Evolutionary conservation across 2,329 filamentous ascomycete genomes (phyloP).

Genomic region (Ceratocystis variospora): DNA sequence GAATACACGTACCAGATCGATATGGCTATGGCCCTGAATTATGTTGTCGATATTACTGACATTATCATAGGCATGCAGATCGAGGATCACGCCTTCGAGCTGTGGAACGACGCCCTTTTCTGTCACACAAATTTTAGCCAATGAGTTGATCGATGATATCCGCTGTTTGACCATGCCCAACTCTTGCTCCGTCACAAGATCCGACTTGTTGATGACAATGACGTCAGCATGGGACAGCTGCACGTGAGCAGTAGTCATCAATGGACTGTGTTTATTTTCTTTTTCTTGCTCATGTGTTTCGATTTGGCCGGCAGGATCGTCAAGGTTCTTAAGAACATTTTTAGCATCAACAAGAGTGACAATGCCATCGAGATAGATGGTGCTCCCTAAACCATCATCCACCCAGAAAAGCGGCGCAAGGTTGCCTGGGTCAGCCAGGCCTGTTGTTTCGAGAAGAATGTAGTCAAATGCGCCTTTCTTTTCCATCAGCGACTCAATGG

Average conservation of each 20-base stretch:
- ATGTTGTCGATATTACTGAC: constrained; percentile 59
- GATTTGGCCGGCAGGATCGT: constrained; percentile 50
- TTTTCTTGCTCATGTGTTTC: constrained; percentile 39
- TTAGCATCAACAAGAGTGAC: constrained; percentile 92
- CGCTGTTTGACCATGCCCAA: constrained; percentile 55
- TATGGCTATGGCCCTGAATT: constrained; percentile 71
- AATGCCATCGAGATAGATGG: constrained; percentile 92
- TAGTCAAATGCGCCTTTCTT: constrained; percentile 92
- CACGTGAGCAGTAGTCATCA: constrained; percentile 83
- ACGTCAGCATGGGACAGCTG: constrained; percentile 97
- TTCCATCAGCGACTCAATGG: constrained; percentile 91
- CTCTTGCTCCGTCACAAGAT: constrained; percentile 60
- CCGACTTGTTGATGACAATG: constrained; percentile 84
- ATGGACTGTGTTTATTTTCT: constrained; percentile 46
- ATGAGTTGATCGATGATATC: constrained; percentile 72
- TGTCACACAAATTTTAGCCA: constrained; percentile 74
- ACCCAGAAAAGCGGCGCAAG: constrained; percentile 96
- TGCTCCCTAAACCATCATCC: constrained; percentile 86
- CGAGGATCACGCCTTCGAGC: constrained; percentile 73
- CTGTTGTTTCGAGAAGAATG: constrained; percentile 91
- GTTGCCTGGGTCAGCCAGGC: constrained; percentile 87
- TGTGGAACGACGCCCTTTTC: constrained; percentile 65
- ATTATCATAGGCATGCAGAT: constrained; percentile 84
- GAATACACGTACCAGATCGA: constrained; percentile 56
- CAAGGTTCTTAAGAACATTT: constrained; percentile 70